These are phyloP conservation scores for Fusarium sterilihyphosum DNA, from an alignment of 2,329 filamentous ascomycete species.

Conservation along the genomic window DNA sequence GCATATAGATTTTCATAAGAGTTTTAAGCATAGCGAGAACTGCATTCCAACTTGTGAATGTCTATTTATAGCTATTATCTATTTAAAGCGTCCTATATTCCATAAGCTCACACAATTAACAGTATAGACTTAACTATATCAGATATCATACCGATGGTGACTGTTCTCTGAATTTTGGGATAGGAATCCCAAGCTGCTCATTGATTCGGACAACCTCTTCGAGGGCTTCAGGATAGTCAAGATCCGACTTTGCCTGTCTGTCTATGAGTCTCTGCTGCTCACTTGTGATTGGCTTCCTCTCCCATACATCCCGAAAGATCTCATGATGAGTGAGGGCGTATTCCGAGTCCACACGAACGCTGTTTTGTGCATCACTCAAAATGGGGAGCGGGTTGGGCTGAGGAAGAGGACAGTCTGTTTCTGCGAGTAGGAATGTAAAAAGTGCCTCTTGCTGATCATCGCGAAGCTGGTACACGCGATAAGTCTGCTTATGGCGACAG, in stretches of 20 bases:
- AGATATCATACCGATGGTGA: not conserved
- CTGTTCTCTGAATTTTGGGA: not conserved
- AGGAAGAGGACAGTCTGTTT: not conserved
- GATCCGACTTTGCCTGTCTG: not conserved
- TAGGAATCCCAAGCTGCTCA: not conserved
- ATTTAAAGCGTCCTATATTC: too few relatives aligned
- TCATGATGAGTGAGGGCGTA: not conserved
- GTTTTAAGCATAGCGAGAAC: too few relatives aligned
- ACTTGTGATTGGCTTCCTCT: not conserved
- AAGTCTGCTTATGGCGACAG: not conserved
- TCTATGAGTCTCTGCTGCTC: not conserved
- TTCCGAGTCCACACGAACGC: not conserved
- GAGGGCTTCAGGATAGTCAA: not conserved
- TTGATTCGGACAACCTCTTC: not conserved
- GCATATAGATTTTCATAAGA: too few relatives aligned
- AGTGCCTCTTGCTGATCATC: not conserved
- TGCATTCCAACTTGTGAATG: too few relatives aligned
- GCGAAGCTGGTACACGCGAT: not conserved
- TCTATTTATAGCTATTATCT: too few relatives aligned
- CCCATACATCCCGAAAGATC: not conserved
- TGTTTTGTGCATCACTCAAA: not conserved
- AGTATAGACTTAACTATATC: fast-evolving
- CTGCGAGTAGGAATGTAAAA: not conserved
- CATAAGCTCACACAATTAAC: too few relatives aligned
- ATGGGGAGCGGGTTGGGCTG: not conserved